A percentile compares a stretch with the other conserved stretches of the same genome.
phyloP scores from a whole-genome alignment of 441 rosid genomes.

The Adansonia gregorii region DNA sequence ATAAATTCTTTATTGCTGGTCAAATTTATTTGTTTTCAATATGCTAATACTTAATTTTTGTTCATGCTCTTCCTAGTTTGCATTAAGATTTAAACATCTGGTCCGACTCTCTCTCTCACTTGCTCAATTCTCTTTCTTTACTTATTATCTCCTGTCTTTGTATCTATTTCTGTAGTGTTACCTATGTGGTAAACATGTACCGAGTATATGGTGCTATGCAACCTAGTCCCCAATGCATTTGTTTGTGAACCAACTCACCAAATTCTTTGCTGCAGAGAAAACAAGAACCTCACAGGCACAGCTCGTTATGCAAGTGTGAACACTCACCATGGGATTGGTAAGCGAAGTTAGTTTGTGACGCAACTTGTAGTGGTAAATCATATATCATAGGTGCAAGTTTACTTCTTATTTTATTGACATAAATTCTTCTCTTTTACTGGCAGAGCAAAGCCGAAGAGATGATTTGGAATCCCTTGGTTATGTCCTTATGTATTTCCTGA shows the following conservation, averaged over 20 bases:
- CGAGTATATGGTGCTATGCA: neutral
- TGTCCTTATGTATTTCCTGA: conserved; percentile 85
- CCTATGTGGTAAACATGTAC: neutral
- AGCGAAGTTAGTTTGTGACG: conserved; percentile 40
- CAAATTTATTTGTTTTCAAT: neutral
- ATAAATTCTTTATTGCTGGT: neutral
- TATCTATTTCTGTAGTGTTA: neutral
- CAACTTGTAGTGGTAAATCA: conserved; percentile 17
- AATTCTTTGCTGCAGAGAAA: conserved; percentile 61
- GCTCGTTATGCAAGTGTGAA: conserved; percentile 96
- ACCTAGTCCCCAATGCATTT: conserved; percentile 8
- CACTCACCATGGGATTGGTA: conserved; percentile 89
- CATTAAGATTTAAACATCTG: neutral
- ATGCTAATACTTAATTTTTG: neutral
- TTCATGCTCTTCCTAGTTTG: neutral
- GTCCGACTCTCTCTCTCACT: neutral
- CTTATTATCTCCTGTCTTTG: conserved; percentile 1
- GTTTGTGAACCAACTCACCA: conserved; percentile 2
- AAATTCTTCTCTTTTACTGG: conserved; percentile 32
- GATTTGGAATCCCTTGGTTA: conserved; percentile 94
- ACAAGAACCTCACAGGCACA: conserved; percentile 90
- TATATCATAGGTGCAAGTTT: conserved; percentile 22
- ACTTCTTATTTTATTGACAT: neutral
- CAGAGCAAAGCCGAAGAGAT: conserved; percentile 95
- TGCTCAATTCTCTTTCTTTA: neutral